These are phyloP conservation scores for Plasmodium billcollinsi DNA, from an alignment of 169 alveolate species.

Conservation along the genomic window DNA sequence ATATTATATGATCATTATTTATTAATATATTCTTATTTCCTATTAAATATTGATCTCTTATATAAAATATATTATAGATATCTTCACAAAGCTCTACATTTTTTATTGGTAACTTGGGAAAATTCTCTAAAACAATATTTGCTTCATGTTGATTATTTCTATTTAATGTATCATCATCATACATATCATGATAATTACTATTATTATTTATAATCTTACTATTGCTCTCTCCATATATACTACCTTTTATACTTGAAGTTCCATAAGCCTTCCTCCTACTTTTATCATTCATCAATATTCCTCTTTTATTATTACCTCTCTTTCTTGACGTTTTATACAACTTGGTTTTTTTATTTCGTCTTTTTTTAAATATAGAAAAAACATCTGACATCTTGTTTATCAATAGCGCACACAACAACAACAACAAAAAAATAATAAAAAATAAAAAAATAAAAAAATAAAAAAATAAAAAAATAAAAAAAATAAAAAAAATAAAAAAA, in stretches of 20 bases:
- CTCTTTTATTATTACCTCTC: slow-evolving; percentile 10
- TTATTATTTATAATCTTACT: background rate
- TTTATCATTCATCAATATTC: slow-evolving; percentile 54
- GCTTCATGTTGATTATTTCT: slow-evolving; percentile 7
- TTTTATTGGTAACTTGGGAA: slow-evolving; percentile 54
- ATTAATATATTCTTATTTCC: slow-evolving; percentile 54
- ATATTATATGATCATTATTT: slow-evolving; percentile 58
- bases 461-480: no score
- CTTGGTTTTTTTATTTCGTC: slow-evolving; percentile 43
- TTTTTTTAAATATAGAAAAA: slow-evolving; percentile 65
- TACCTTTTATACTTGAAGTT: background rate
- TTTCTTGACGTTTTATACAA: slow-evolving; percentile 25
- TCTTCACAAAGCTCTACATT: slow-evolving; percentile 70
- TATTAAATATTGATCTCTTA: slow-evolving; percentile 58
- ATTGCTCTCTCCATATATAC: no score
- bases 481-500: no score
- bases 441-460: background rate
- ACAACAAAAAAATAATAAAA: background rate
- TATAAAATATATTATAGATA: slow-evolving; percentile 46
- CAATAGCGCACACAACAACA: no score
- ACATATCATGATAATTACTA: background rate
- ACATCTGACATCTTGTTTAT: slow-evolving; percentile 73
- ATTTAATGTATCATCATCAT: background rate
- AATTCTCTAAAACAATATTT: slow-evolving; percentile 38
- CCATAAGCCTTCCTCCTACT: slow-evolving; percentile 67